These are phyloP conservation scores for Diaporthe ilicicola DNA, from an alignment of 2,329 filamentous ascomycete species.

Conservation along the genomic window DNA sequence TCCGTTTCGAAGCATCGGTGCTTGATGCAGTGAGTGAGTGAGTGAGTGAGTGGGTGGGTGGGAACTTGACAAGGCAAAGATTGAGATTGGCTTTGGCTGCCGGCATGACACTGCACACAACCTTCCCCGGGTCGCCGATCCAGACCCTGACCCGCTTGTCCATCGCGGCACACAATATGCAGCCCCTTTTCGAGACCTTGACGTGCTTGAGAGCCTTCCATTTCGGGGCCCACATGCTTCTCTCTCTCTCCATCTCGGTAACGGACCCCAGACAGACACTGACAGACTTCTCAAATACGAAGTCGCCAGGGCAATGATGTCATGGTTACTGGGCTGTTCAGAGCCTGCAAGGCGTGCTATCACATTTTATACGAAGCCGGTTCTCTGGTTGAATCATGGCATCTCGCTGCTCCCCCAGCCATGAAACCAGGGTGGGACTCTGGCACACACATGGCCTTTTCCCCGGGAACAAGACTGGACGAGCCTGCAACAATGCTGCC, in stretches of 20 bases:
- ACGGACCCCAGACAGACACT: neutral
- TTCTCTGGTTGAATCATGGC: constrained; percentile 5
- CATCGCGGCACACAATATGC: neutral
- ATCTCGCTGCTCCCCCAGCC: constrained; percentile 7
- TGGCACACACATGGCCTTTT: neutral
- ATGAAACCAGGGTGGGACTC: constrained; percentile 11
- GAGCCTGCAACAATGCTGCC: constrained; percentile 8
- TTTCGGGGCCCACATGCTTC: constrained; percentile 13
- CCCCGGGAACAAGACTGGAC: neutral
- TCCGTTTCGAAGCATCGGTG: neutral
- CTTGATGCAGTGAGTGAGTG: too few relatives aligned
- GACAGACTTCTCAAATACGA: neutral
- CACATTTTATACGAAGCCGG: constrained; percentile 1
- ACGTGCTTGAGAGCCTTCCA: too few relatives aligned
- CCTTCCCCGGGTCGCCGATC: constrained; percentile 2
- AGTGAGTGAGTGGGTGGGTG: too few relatives aligned
- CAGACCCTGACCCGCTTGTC: constrained; percentile 10
- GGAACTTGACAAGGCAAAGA: neutral
- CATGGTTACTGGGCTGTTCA: neutral
- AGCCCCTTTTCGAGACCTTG: constrained; percentile 14
- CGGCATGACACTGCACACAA: neutral
- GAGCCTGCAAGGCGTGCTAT: neutral
- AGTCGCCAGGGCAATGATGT: constrained; percentile 11
- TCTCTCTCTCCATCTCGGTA: constrained; percentile 20
- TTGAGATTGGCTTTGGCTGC: constrained; percentile 2